Base-by-base conservation (phyloP, 495 filamentous ascomycete genomes). In the Staphylotrichum tortipilum region DNA sequence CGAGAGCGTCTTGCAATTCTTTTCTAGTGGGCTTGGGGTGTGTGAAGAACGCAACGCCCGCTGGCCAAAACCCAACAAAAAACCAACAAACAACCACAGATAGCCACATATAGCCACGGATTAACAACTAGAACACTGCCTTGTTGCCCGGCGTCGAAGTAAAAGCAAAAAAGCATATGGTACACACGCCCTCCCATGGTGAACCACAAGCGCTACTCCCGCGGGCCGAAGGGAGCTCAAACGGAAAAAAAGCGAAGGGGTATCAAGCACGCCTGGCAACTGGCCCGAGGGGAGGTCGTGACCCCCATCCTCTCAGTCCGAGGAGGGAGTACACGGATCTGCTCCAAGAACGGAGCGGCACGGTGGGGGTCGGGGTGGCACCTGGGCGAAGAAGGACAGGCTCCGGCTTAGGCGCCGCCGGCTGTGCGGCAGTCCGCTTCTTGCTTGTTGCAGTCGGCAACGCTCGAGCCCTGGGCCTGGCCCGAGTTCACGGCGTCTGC, bases 361-460 rank as follows among this genome's bases (percentile, higher is more conserved):
- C 39, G 28, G 50, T 41, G 43, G 28, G 24, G 26, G 17, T 21
- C 18, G 14, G 43, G 18, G 44, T 42, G 29, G 36, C 26, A 28
- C 40, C 21, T 42, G 9, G 36, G 31, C 28, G 28, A 34, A 19
- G n/a, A 26, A 15, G 37, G 31, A 45, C n/a, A 31, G 37, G 5
- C n/a, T 17, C 3, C 37, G n/a, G 28, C 30, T 52, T 46, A 59
- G 21, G 58, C 58, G 29, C 31, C 40, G 15, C 30, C 56, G n/a
- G 59, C 62, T 12, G 44, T 24, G 23, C 56, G 55, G 60, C 64
- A 67, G 6, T 58, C 55, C 3, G 34, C 21, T 42, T 67, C 64
- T 58, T 78, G 75, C 17, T 60, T 47, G 39, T 72, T 66, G 65
- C 76, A 78, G 43, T 78, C 63, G 11, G 49, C 44, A 33, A 73